A percentile compares a stretch with the other conserved stretches of the same genome.
phyloP scores from a whole-genome alignment of 2,329 filamentous ascomycete genomes.

The Aspergillus clavatus region DNA sequence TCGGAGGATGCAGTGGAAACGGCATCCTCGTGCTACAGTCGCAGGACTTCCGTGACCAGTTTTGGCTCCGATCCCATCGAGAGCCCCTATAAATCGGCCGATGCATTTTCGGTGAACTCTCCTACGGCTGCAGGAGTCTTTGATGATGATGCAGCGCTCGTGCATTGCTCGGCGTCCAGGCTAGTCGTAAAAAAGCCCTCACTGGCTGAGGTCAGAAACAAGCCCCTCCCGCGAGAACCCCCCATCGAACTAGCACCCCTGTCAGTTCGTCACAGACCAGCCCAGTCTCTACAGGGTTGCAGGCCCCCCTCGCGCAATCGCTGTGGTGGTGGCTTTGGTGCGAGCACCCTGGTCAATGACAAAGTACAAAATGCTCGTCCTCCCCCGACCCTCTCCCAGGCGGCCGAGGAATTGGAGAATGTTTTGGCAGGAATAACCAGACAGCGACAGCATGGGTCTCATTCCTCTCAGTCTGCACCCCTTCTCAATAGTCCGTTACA shows the following conservation, averaged over 20 bases:
- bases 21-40: slow-evolving; percentile 35
- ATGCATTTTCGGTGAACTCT: slow-evolving; percentile 24
- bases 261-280: slow-evolving; percentile 16
- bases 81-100: slow-evolving; percentile 14
- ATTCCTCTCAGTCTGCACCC: slow-evolving; percentile 9
- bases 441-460: slow-evolving; percentile 9
- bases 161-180: neutral
- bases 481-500: slow-evolving; percentile 28
- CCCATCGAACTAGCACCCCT: slow-evolving; percentile 27
- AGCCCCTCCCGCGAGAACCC: slow-evolving; percentile 39
- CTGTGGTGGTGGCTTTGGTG: slow-evolving; percentile 1
- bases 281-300: slow-evolving; percentile 2
- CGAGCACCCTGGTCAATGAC: slow-evolving; percentile 4
- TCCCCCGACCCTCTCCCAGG: slow-evolving; percentile 27
- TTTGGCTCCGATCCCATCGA: slow-evolving; percentile 23
- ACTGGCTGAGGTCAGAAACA: slow-evolving; percentile 32
- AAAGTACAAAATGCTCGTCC: slow-evolving; percentile 10
- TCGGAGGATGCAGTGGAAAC: slow-evolving; percentile 25
- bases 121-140: slow-evolving; percentile 29
- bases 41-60: slow-evolving; percentile 31
- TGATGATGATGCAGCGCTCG: slow-evolving; percentile 22
- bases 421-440: slow-evolving; percentile 26
- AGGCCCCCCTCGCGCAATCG: slow-evolving; percentile 4
- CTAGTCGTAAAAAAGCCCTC: neutral
- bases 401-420: slow-evolving; percentile 34